Evolutionary conservation across 106 monocot genomes (phyloP).

Genomic region (Chionographis japonica): DNA sequence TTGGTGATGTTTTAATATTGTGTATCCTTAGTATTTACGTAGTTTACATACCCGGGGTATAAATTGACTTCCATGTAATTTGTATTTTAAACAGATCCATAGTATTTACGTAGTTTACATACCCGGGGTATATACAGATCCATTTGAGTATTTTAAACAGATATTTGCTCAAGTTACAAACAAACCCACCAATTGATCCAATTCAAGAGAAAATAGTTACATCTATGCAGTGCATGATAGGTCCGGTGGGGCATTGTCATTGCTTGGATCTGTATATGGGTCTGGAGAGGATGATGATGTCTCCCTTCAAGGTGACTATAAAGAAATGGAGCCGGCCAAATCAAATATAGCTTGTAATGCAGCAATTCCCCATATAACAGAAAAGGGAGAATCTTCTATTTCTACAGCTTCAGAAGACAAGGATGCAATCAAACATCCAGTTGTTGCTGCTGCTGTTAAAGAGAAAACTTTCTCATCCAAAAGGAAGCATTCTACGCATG

Average conservation of each 20-base stretch:
- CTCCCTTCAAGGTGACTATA: constrained; percentile 12
- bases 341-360: not conserved
- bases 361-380: not conserved
- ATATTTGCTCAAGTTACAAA: too few relatives aligned
- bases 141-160: too few relatives aligned
- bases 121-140: too few relatives aligned
- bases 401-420: constrained; percentile 11
- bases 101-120: too few relatives aligned
- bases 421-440: constrained; percentile 10
- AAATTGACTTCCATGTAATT: too few relatives aligned
- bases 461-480: constrained; percentile 34
- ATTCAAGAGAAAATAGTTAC: too few relatives aligned
- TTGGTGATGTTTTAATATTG: too few relatives aligned
- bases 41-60: too few relatives aligned
- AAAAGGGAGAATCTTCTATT: constrained; percentile 9
- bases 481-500: constrained; percentile 23
- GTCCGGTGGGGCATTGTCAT: constrained; percentile 72
- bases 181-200: too few relatives aligned
- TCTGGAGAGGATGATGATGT: constrained; percentile 73
- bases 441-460: constrained; percentile 14
- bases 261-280: constrained; percentile 86
- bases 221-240: too few relatives aligned
- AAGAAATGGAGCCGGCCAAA: constrained; percentile 12
- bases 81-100: too few relatives aligned
- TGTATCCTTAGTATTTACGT: too few relatives aligned